Conservation (phyloP, 768 basidiomycete species). For the Pholiota microspora region DNA sequence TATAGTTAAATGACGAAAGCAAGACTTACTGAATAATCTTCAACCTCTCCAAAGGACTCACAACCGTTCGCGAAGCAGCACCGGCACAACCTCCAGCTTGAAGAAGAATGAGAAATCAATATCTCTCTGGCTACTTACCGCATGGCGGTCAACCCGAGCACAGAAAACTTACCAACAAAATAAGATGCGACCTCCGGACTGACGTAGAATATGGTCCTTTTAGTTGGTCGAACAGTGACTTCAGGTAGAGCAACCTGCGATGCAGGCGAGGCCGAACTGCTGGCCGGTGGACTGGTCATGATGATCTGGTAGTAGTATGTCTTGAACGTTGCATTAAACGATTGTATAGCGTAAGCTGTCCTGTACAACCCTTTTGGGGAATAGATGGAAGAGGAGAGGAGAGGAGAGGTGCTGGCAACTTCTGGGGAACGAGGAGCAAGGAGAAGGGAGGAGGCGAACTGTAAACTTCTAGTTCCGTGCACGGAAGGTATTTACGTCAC, state of each 20-base stretch:
- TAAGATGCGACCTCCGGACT: slow-evolving; percentile 25
- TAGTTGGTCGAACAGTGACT: background rate
- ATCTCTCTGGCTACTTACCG: background rate
- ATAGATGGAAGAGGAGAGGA: background rate
- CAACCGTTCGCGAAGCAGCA: slow-evolving; percentile 84
- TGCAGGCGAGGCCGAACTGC: slow-evolving; percentile 11
- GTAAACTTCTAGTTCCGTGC: slow-evolving; percentile 18
- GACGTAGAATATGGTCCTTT: slow-evolving; percentile 13
- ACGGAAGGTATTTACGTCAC: slow-evolving; percentile 7
- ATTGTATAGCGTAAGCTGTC: slow-evolving; percentile 4
- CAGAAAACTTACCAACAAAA: slow-evolving; percentile 22
- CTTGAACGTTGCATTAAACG: slow-evolving; percentile 17
- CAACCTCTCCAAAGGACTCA: slow-evolving; percentile 86
- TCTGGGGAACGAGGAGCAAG: background rate
- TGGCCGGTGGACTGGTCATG: slow-evolving; percentile 17
- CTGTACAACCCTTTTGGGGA: slow-evolving; percentile 4
- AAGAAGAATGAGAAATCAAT: slow-evolving; percentile 9
- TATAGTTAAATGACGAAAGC: background rate
- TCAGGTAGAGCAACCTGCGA: background rate
- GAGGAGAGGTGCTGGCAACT: background rate
- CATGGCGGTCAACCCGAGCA: background rate
- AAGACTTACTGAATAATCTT: slow-evolving; percentile 92
- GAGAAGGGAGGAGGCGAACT: slow-evolving; percentile 15
- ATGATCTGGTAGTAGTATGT: slow-evolving; percentile 8
- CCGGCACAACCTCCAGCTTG: slow-evolving; percentile 59